A percentile compares a stretch with the other conserved stretches of the same genome.
phyloP scores from a whole-genome alignment of 306 rosid species.

The Prinsepia uniflora region DNA sequence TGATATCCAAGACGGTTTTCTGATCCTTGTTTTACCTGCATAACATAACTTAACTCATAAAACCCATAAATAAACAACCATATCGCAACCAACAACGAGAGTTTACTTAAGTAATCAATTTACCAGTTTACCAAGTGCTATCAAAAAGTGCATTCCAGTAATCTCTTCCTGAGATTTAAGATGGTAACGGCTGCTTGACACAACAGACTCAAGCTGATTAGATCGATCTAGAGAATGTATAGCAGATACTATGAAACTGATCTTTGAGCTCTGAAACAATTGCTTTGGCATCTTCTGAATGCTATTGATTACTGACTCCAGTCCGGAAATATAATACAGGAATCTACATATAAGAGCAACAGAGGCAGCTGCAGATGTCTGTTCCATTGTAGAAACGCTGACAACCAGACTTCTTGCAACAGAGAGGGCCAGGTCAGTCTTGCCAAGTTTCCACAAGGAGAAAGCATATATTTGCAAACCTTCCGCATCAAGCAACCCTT shows the following conservation, averaged over 20 bases:
- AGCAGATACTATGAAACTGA: constrained; percentile 71
- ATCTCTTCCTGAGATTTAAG: constrained; percentile 67
- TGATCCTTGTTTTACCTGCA: constrained; percentile 63
- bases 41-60: background rate
- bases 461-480: constrained; percentile 74
- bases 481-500: constrained; percentile 71
- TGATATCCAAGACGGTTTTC: constrained; percentile 49
- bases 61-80: background rate
- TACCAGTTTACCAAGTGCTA: constrained; percentile 88
- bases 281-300: constrained; percentile 76
- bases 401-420: constrained; percentile 52
- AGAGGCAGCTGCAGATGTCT: constrained; percentile 40
- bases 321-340: constrained; percentile 60
- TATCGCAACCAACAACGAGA: constrained; percentile 18
- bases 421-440: constrained; percentile 58
- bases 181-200: constrained; percentile 46
- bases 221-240: constrained; percentile 65
- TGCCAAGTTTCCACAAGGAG: constrained; percentile 77
- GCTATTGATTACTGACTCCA: constrained; percentile 51
- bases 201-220: constrained; percentile 54
- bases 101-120: constrained; percentile 19
- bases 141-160: constrained; percentile 62
- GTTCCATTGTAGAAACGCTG: constrained; percentile 56
- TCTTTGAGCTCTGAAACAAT: constrained; percentile 62
- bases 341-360: constrained; percentile 69